These are phyloP conservation scores for Aspergillus taichungensis DNA, from an alignment of 495 filamentous ascomycete species.

Conservation along the genomic window DNA sequence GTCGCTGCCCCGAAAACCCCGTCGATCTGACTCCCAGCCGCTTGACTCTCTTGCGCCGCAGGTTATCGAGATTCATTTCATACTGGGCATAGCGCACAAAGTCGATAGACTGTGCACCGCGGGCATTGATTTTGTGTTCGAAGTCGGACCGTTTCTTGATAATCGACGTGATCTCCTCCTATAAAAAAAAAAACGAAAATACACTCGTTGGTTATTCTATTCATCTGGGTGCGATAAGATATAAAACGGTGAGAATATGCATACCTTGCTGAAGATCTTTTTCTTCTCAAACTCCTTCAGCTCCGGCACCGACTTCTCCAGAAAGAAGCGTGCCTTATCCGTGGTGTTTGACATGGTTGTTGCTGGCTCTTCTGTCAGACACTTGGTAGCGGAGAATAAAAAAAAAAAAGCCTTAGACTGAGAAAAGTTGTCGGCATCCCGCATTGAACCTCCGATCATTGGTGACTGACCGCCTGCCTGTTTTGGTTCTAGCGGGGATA, in stretches of 20 bases:
- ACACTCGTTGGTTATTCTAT: conserved; percentile 1
- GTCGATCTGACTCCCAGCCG: conserved; percentile 62
- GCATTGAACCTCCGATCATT: conserved; percentile 14
- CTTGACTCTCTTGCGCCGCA: conserved; percentile 73
- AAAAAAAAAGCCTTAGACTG: conserved; percentile 7
- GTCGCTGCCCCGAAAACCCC: conserved; percentile 60
- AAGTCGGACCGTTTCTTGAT: conserved; percentile 85
- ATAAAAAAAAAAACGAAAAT: conserved; percentile 1
- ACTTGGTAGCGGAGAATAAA: background rate
- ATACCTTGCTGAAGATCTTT: conserved; percentile 73
- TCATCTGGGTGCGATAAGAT: conserved; percentile 1
- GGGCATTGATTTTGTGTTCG: conserved; percentile 80
- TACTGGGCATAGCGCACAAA: conserved; percentile 82
- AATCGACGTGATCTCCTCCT: conserved; percentile 84
- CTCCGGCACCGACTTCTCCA: conserved; percentile 85
- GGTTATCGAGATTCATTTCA: conserved; percentile 79
- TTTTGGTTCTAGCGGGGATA: conserved; percentile 9
- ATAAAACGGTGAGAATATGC: background rate
- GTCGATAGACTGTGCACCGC: conserved; percentile 63
- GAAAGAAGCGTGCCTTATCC: conserved; percentile 90
- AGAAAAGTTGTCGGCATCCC: conserved; percentile 34
- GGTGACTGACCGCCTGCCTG: conserved; percentile 10
- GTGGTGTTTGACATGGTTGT: conserved; percentile 66
- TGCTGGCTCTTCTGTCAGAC: background rate
- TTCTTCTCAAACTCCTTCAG: conserved; percentile 83